Base-by-base conservation (phyloP, 208 protist genomes). In the Leishmania gerbilli region DNA sequence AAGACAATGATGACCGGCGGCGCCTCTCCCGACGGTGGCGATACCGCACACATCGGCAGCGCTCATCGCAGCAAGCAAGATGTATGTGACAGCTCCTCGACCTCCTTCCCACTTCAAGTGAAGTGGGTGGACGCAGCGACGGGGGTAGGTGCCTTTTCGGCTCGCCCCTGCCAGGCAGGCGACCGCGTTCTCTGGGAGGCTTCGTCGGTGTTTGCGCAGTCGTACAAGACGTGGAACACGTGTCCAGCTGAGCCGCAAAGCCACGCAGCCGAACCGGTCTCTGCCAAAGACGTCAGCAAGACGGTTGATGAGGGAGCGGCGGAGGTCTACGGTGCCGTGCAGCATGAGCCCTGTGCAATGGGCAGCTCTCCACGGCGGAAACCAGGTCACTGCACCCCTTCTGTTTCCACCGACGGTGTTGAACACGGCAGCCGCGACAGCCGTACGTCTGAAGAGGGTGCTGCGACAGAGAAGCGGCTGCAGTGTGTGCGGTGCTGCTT, bases 131-230 rank as follows among this genome's bases (percentile, higher is more conserved):
- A 81, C 62, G 83, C 82, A 4, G 49, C 31, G 27, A 82, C 82
- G 2, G 89, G 89, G 3, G 56, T 84, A 4, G 89, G 87, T 0
- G 78, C 76, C 49, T 90, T 86, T 60, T 69, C 85, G 7, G 49
- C 79, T 40, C 60, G 47, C 15, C 24, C 76, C 15, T 79, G 75
- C 56, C 34, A 76, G 4, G 53, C 82, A 7, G 87, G 87, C 49
- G 80, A 88, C 47, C 31, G 79, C 51, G 65, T 92, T 31, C 65
- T 92, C 40, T 60, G 84, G 53, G 89, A 92, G 40, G 1, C 34
- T 11, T 85, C 89, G 11, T 49, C 84, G 68, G 89, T 88, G 13
- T 90, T 89, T 74, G 69, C 87, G 31, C 87, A 87, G 79, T 87
- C 87, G 1, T 84, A 88, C 64, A 67, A 31, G 42, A 88, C 80